phyloP scores from a whole-genome alignment of 2,329 filamentous ascomycete species.

The Clonostachys byssicola region DNA sequence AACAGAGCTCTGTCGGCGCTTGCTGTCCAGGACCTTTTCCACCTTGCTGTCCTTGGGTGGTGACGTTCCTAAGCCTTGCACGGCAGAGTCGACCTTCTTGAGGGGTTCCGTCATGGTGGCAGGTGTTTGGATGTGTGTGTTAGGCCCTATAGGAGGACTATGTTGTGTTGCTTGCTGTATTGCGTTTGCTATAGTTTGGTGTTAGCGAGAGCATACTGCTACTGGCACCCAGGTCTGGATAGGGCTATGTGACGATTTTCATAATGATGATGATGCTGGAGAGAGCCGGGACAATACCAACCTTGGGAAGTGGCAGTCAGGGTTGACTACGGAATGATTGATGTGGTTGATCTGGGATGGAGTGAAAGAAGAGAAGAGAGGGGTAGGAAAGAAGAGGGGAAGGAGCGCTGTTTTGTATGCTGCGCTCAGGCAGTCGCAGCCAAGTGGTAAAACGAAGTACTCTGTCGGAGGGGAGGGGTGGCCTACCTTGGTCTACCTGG shows the following conservation, averaged over 20 bases:
- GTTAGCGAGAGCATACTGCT: neutral
- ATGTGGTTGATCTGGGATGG: constrained; percentile 15
- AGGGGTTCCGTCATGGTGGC: constrained; percentile 50
- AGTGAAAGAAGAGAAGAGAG: constrained; percentile 13
- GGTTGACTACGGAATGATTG: neutral
- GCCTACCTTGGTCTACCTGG: neutral
- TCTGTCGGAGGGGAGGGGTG: neutral
- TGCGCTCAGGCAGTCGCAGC: constrained; percentile 7
- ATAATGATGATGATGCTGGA: constrained; percentile 1
- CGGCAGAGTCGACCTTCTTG: constrained; percentile 87
- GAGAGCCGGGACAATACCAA: constrained; percentile 1
- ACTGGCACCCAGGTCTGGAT: neutral
- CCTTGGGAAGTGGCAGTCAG: constrained; percentile 1
- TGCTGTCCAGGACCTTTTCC: constrained; percentile 44
- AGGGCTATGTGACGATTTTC: neutral
- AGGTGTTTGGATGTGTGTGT: constrained; percentile 7
- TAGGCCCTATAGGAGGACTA: too few relatives aligned
- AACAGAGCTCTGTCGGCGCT: constrained; percentile 70
- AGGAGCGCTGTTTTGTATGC: constrained; percentile 22
- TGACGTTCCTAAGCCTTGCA: constrained; percentile 70
- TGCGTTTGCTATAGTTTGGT: neutral
- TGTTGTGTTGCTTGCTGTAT: neutral
- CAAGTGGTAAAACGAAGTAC: constrained; percentile 5
- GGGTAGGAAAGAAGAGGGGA: constrained; percentile 15
- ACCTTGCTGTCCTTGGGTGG: constrained; percentile 41